These are phyloP conservation scores for Orbilia ellipsospora DNA, from an alignment of 2,329 filamentous ascomycete genomes.

Conservation along the genomic window DNA sequence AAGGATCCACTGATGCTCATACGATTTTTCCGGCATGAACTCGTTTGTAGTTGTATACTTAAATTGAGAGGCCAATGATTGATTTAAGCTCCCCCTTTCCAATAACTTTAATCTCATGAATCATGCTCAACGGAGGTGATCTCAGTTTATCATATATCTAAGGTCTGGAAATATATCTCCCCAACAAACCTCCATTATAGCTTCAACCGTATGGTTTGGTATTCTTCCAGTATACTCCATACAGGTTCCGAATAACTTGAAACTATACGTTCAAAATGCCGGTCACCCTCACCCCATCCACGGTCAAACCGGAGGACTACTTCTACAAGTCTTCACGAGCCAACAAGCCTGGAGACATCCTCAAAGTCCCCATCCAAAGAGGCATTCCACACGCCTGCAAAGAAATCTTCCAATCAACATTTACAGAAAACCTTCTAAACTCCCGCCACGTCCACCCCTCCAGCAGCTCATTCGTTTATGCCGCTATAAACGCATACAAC, in stretches of 20 bases:
- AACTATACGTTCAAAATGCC: constrained; percentile 29
- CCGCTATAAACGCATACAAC: constrained; percentile 66
- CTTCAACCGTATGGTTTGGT: too few species aligned
- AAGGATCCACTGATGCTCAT: too few species aligned
- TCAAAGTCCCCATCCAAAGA: constrained; percentile 37
- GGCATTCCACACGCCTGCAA: constrained; percentile 29
- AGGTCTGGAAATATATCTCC: too few species aligned
- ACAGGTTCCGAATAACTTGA: not conserved
- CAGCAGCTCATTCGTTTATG: constrained; percentile 65
- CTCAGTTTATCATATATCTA: too few species aligned
- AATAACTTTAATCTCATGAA: too few species aligned
- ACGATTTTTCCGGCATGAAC: too few species aligned
- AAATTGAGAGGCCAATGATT: too few species aligned
- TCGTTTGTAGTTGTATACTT: too few species aligned
- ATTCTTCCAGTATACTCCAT: too few species aligned
- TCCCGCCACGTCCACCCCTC: constrained; percentile 53
- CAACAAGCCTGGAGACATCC: constrained; percentile 4
- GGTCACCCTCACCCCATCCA: constrained; percentile 36
- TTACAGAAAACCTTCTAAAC: constrained; percentile 49
- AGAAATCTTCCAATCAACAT: constrained; percentile 59
- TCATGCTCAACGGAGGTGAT: too few species aligned
- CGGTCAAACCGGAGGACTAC: constrained; percentile 34
- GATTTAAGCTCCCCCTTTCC: too few species aligned
- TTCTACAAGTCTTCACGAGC: constrained; percentile 5
- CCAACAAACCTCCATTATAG: too few species aligned